Evolutionary conservation across 163 green algal genomes (phyloP).

Genomic region (Scenedesmus sp.): DNA sequence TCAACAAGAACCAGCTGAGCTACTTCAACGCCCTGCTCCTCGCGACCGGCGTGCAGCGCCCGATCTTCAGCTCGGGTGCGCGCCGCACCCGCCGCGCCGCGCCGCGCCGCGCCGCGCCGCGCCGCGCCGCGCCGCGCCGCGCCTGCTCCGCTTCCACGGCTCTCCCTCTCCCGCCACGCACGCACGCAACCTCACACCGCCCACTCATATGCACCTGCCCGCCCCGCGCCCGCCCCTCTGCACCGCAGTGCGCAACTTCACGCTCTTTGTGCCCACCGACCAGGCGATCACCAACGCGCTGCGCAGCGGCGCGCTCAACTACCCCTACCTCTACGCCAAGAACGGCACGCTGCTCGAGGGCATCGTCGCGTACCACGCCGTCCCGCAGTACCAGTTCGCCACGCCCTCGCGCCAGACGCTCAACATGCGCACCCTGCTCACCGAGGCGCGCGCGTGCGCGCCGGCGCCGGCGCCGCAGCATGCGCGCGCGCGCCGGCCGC

Average conservation of each 20-base stretch:
- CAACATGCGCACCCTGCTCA: constrained; percentile 42
- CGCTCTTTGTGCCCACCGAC: constrained; percentile 43
- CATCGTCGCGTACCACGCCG: constrained; percentile 44
- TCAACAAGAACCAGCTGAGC: constrained; percentile 21
- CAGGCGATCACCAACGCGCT: constrained; percentile 21
- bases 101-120: too few species aligned
- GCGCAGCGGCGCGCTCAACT: constrained; percentile 36
- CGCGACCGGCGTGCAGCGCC: constrained; percentile 41
- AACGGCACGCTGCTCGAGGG: constrained; percentile 24
- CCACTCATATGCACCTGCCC: too few species aligned
- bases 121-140: too few species aligned
- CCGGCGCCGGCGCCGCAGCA: too few species aligned
- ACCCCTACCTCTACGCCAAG: constrained; percentile 42
- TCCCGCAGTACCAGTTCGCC: constrained; percentile 35
- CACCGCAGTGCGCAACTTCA: constrained; percentile 47
- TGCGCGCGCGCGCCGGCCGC: too few species aligned
- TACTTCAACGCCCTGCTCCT: constrained; percentile 48
- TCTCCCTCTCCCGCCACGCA: too few species aligned
- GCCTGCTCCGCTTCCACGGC: too few species aligned
- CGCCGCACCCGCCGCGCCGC: too few species aligned
- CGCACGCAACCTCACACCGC: too few species aligned
- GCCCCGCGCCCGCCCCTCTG: too few species aligned
- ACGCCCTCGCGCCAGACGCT: constrained; percentile 23
- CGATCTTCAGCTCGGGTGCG: constrained; percentile 42
- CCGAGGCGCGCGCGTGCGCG: constrained; percentile 24